Evolutionary conservation across 331 rosid species (phyloP), one percentile per base, ranked within the genome.

Genomic region (Ulmus americana): DNA sequence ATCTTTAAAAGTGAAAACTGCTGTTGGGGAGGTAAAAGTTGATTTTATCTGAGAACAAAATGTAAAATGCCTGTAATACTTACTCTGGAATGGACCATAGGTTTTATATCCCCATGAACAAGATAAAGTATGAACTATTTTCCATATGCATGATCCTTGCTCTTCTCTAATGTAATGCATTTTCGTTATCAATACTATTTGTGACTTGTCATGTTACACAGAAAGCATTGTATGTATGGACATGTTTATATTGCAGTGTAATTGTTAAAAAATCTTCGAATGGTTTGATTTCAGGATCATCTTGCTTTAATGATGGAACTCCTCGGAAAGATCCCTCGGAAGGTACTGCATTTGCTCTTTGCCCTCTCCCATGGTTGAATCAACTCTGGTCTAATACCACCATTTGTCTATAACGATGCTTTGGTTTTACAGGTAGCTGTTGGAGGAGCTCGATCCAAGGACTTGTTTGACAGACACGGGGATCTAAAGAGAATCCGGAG

Each of bases 231-330:
- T n/a, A 3, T 64, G n/a, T 18, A 3, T 10, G 9, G n/a, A 13
- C 13, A 10, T 55, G 15, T 10, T 42, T 4, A 41, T 20, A 20
- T 42, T 13, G 58, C 70, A 22, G 45, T 54, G 15, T 54, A 61
- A 64, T 65, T 20, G 56, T 5, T 44, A 42, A 45, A 55, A 28
- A 28, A 28, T 28, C 42, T 54, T n/a, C 55, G 61, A n/a, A 50
- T 74, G 16, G 68, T 58, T 74, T 77, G 75, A 74, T 84, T 74
- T 73, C 85, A 91, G 97, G 97, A 91, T 74, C 97, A 91, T 75
- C 97, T 91, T 64, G 97, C 97, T 70, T 65, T 86, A 75, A 88
- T 91, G 97, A 88, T 91, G 95, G 97, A 91, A 76, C 92, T 91
- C 67, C 92, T 91, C n/a, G 97, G 99, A 59, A 94, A 89, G 89